Evolutionary conservation across 306 rosid species (phyloP), one percentile per base, ranked within the genome.

Genomic region (Cajanus cajan): DNA sequence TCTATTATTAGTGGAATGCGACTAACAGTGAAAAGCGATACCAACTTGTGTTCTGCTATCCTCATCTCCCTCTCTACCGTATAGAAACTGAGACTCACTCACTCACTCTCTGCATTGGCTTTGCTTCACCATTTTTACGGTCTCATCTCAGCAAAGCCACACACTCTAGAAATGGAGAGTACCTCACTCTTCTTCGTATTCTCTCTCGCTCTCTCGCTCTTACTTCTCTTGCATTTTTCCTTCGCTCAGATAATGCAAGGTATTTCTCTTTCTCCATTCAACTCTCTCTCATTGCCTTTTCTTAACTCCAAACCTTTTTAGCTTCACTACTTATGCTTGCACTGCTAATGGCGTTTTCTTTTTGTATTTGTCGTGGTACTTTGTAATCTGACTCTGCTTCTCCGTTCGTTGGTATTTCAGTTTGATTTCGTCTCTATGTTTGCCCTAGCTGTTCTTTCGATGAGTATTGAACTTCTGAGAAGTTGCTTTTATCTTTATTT

Each of bases 221-320:
- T 68, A 6, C 66, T 68, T 12, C 36, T 44, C 6, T 58, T 34
- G 4, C 77, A 24, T 51, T 82, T 71, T 65, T 69, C 78, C 41
- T 76, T 68, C 51, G 77, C 85, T 76, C 85, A 82, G 82, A 76
- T 79, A 21, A 80, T 82, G 82, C 78, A 70, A 70, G 85, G 85
- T 82, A 58, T n/a, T 24, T 25, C 7, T 54, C 51, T 33, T 39
- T 15, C 69, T 74, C n/a, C 19, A 0, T 63, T 61, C 8, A 19
- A 0, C 19, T 74, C 8, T 37, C 75, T 48, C 59, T 43, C 9
- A 4, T 37, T 50, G 0, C 1, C 28, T 31, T 59, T 41, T 8
- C 36, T 25, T 21, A 45, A 7, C 52, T 21, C n/a, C n/a, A 52
- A 63, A 1, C 55, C 8, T 37, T 21, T 61, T 61, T 24, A 22